Base-by-base conservation (phyloP, 495 filamentous ascomycete species). In the Podospora pseudoanserina region DNA sequence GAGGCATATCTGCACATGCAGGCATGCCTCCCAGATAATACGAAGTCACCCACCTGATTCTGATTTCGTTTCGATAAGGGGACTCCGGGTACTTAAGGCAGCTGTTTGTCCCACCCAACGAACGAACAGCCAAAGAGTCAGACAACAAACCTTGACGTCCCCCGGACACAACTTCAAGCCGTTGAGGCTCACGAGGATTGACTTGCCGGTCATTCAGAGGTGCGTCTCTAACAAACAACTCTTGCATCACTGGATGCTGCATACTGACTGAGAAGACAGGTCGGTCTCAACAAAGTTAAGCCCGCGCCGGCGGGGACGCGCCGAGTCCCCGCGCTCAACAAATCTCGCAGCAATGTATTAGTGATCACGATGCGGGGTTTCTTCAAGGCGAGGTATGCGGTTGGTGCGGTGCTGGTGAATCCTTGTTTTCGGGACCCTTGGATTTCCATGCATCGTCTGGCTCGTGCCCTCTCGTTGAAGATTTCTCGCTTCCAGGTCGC, bases 241-340 rank as follows among this genome's bases (percentile, higher is more conserved):
- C 30, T 32, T 32, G 4, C 7, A 1, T 32, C 7, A 4, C 7
- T 5, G 7, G 7, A 32, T 32, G 4, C 4, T 4, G 4, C 7
- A 32, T 32, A 32, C 30, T 32, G 30, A 32, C 30, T 32, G 30
- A 7, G 30, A 32, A 7, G 23, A 2, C 18, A 18, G 9, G 39
- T 39, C 32, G 27, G 16, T 39, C 3, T 53, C 34, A 13, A 4
- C 3, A 4, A 16, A 34, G 57, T 56, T 60, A 6, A 65, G n/a
- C 64, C 3, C 19, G 27, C 64, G 64, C 64, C 64, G 54, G 64
- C 64, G 64, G 64, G 64, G 64, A 57, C 64, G 16, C 6, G 26
- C 6, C 18, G 4, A 9, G 64, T 55, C 64, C 64, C 64, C 64
- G 64, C 64, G 32, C 27, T 27, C 26, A 19, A 27, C 56, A 66